phyloP scores from a whole-genome alignment of 495 filamentous ascomycete genomes.

The Stereocaulon alpinum region DNA sequence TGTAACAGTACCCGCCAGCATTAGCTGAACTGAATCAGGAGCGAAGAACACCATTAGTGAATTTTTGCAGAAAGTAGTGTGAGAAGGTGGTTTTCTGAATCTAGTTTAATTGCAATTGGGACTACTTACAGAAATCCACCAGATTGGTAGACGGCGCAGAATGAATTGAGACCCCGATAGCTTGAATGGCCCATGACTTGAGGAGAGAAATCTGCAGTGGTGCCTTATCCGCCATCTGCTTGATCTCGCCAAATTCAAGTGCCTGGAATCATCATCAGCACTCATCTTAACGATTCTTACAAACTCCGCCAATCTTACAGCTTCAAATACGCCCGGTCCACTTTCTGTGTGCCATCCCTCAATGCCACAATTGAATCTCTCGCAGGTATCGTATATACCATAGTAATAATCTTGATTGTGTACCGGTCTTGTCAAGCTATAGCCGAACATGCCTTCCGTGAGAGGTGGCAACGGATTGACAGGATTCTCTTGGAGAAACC shows the following conservation, averaged over 20 bases:
- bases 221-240: slow-evolving; percentile 85
- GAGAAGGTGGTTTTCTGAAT: too few species aligned
- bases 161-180: too few species aligned
- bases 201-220: too few species aligned
- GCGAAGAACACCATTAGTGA: too few species aligned
- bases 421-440: slow-evolving; percentile 82
- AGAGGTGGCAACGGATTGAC: slow-evolving; percentile 60
- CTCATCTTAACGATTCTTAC: too few species aligned
- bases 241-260: slow-evolving; percentile 77
- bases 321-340: slow-evolving; percentile 92
- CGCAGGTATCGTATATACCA: slow-evolving; percentile 74
- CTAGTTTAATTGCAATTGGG: too few species aligned
- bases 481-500: slow-evolving; percentile 63
- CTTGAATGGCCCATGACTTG: too few species aligned
- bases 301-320: slow-evolving; percentile 38
- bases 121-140: too few species aligned
- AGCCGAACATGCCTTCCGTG: slow-evolving; percentile 97
- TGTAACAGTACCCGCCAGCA: too few species aligned
- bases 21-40: too few species aligned
- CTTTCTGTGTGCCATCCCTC: slow-evolving; percentile 98
- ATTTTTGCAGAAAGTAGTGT: too few species aligned
- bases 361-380: slow-evolving; percentile 68
- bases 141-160: too few species aligned
- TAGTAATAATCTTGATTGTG: slow-evolving; percentile 96
- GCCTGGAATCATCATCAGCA: slow-evolving; percentile 48